These are phyloP conservation scores for Citeromyces matritensis DNA, from an alignment of 805 yeast genomes.

Conservation along the genomic window DNA sequence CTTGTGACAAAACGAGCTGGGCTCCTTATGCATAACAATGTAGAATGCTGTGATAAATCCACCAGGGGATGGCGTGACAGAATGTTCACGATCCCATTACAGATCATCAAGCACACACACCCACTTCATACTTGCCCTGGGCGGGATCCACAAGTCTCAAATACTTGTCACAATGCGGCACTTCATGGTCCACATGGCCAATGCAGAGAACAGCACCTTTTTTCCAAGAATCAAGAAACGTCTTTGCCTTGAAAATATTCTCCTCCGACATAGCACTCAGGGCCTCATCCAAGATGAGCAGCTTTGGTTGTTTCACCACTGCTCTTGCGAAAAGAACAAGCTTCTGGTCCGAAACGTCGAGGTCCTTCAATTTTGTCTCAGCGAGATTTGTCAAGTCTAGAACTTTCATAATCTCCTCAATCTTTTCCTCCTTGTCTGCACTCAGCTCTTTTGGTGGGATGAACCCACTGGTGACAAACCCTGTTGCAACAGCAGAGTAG, in stretches of 20 bases:
- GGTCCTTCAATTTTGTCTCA: constrained; percentile 29
- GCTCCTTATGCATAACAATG: too few species aligned
- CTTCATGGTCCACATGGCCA: constrained; percentile 74
- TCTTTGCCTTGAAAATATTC: constrained; percentile 38
- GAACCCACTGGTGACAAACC: constrained; percentile 55
- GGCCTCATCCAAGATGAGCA: constrained; percentile 83
- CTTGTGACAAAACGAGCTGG: too few species aligned
- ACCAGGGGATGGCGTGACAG: too few species aligned
- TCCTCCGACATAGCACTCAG: constrained; percentile 77
- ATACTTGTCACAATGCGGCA: constrained; percentile 52
- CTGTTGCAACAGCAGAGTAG: constrained; percentile 51
- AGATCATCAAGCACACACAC: constrained; percentile 4
- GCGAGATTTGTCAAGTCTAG: constrained; percentile 24
- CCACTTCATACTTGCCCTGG: constrained; percentile 14
- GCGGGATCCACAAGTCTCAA: constrained; percentile 19
- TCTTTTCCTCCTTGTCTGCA: constrained; percentile 17
- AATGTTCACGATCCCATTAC: too few species aligned
- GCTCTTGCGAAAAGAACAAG: constrained; percentile 64
- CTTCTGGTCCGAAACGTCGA: constrained; percentile 66
- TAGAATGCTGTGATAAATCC: too few species aligned
- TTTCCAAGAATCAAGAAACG: constrained; percentile 32
- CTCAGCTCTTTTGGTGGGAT: constrained; percentile 27
- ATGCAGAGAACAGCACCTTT: constrained; percentile 60
- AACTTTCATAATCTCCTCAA: constrained; percentile 28
- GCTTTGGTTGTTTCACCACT: constrained; percentile 58